A percentile compares a stretch with the other conserved stretches of the same genome.
Evolutionary conservation across 495 filamentous ascomycete species (phyloP).

Genomic region (Beverwykella pulmonaria): DNA sequence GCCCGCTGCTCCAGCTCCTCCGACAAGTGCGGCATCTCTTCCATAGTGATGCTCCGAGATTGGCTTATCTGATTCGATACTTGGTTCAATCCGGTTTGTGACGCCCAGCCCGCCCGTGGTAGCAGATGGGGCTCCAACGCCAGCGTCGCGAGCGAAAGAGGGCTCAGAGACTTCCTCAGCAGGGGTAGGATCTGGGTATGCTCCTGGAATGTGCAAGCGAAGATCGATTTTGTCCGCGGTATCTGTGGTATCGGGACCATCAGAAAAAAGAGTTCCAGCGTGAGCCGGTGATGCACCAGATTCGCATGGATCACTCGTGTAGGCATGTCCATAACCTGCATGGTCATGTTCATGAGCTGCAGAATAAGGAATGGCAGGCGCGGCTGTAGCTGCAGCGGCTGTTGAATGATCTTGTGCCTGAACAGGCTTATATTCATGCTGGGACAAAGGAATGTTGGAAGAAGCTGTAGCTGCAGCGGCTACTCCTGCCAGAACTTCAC

Average conservation of each 20-base stretch:
- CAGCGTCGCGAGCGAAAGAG: background rate
- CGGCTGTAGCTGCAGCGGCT: background rate
- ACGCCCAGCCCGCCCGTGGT: no score
- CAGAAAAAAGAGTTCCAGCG: slow-evolving; percentile 6
- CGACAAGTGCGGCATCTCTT: slow-evolving; percentile 32
- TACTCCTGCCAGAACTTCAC: slow-evolving; percentile 10
- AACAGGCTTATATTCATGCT: background rate
- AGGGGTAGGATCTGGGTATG: slow-evolving; percentile 29
- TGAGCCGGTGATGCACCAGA: background rate
- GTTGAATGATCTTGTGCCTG: background rate
- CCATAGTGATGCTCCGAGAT: slow-evolving; percentile 36
- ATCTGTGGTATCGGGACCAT: slow-evolving; percentile 29
- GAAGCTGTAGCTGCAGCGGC: background rate
- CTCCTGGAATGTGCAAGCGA: slow-evolving; percentile 35
- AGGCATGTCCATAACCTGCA: slow-evolving; percentile 24
- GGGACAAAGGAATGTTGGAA: background rate
- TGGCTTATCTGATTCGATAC: background rate
- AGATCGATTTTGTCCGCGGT: slow-evolving; percentile 36
- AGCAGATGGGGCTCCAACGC: background rate
- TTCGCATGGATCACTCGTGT: slow-evolving; percentile 23
- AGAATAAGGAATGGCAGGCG: background rate
- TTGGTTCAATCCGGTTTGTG: no score
- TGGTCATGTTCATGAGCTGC: slow-evolving; percentile 21
- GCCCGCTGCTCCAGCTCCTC: slow-evolving; percentile 30
- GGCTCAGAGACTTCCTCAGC: slow-evolving; percentile 6